Percentiles rank a stretch among this genome's conserved stretches.
Conservation (phyloP, 2,329 filamentous ascomycete genomes). For the Bipolaris zeicola region DNA sequence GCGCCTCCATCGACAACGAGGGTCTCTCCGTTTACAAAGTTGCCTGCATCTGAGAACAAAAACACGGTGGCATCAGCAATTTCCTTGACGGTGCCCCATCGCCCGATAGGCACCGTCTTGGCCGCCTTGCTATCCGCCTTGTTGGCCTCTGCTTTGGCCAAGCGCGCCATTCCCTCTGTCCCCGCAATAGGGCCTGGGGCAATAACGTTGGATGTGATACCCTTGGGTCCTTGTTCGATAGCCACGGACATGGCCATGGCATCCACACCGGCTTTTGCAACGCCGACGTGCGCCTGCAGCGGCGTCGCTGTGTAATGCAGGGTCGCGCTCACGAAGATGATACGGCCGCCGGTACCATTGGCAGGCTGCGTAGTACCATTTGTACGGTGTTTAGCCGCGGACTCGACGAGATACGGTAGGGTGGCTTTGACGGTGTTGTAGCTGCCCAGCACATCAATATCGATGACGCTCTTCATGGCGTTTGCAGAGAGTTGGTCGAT, state of each 20-base stretch:
- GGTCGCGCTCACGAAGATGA: constrained; percentile 88
- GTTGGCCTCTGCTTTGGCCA: constrained; percentile 45
- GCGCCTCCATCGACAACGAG: constrained; percentile 68
- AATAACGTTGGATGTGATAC: constrained; percentile 86
- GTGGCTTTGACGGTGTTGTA: constrained; percentile 96
- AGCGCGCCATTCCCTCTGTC: constrained; percentile 68
- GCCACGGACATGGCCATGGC: constrained; percentile 78
- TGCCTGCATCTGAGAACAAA: constrained; percentile 82
- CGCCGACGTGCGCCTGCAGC: constrained; percentile 85
- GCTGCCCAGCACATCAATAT: constrained; percentile 92
- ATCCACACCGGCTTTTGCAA: constrained; percentile 91
- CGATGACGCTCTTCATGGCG: constrained; percentile 93
- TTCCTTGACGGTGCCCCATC: constrained; percentile 80
- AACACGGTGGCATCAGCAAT: constrained; percentile 93
- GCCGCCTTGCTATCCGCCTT: constrained; percentile 37
- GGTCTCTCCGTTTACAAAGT: constrained; percentile 82
- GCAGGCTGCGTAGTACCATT: constrained; percentile 59
- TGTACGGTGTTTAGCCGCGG: constrained; percentile 66
- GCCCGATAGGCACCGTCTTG: constrained; percentile 68
- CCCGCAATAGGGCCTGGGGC: constrained; percentile 83
- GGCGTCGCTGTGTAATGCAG: constrained; percentile 89
- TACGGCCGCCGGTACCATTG: constrained; percentile 73
- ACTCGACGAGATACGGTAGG: constrained; percentile 77
- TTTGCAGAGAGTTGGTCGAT: constrained; percentile 82
- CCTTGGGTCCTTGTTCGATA: constrained; percentile 87